A percentile compares a stretch with the other conserved stretches of the same genome.
Conservation (phyloP, 31 red algal species). For the Bonnemaisonia californica region DNA sequence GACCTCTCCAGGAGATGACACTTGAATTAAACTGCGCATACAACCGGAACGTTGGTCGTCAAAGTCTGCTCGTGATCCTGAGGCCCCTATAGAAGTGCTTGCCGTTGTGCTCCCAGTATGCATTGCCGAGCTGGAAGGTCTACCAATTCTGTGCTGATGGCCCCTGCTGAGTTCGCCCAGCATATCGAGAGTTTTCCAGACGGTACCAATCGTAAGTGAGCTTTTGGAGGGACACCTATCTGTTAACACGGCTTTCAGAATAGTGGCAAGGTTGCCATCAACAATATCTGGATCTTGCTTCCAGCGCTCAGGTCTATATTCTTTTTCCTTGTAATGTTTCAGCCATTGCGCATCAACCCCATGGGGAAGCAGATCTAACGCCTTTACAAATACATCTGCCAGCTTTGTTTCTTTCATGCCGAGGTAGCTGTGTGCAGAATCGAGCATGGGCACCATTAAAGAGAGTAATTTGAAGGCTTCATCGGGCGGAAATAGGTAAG, state of each 20-base stretch:
- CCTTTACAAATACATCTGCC: conserved; percentile 57
- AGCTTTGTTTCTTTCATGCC: conserved; percentile 75
- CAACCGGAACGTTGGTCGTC: conserved; percentile 4
- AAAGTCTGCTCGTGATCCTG: neutral
- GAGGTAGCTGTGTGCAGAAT: conserved; percentile 50
- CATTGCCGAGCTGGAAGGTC: neutral
- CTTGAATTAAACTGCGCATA: conserved; percentile 28
- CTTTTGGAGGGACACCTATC: conserved; percentile 53
- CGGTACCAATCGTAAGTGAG: conserved; percentile 63
- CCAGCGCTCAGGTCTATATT: conserved; percentile 54
- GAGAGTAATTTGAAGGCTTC: conserved; percentile 54
- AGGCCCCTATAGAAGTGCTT: neutral
- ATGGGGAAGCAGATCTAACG: conserved; percentile 48
- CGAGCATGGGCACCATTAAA: conserved; percentile 58
- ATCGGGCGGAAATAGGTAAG: conserved; percentile 43
- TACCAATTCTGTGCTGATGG: conserved; percentile 35
- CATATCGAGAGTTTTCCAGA: conserved; percentile 49
- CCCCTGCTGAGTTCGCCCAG: conserved; percentile 35
- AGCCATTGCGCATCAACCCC: conserved; percentile 71
- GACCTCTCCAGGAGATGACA: conserved; percentile 46
- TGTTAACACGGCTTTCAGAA: conserved; percentile 46
- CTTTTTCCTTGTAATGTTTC: conserved; percentile 72
- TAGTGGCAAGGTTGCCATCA: conserved; percentile 66
- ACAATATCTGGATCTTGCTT: conserved; percentile 58
- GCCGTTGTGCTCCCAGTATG: neutral